Evolutionary conservation across 345 rosid genomes (phyloP).

Genomic region (Brassica rapa): DNA sequence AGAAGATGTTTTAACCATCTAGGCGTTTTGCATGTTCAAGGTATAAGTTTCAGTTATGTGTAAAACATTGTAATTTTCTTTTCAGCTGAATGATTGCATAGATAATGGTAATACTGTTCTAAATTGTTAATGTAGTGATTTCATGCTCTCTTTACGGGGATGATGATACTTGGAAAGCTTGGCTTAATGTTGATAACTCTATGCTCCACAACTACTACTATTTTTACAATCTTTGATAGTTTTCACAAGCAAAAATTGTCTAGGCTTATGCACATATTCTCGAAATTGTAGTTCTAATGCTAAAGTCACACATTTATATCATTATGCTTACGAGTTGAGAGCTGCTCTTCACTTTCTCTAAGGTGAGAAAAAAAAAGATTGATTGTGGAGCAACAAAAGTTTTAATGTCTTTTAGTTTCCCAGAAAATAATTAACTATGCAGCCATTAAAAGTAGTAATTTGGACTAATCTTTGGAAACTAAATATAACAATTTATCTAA

Average conservation of each 20-base stretch:
- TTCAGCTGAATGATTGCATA: conserved; percentile 15
- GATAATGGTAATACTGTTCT: neutral
- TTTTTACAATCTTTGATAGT: neutral
- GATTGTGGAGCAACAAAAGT: too few species aligned
- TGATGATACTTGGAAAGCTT: conserved; percentile 95
- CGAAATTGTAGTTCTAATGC: neutral
- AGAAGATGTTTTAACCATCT: too few species aligned
- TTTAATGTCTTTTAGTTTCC: too few species aligned
- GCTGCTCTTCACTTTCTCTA: too few species aligned
- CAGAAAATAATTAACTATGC: too few species aligned
- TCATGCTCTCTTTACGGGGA: conserved; percentile 94
- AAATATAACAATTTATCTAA: too few species aligned
- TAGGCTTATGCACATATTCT: neutral
- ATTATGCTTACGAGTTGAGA: too few species aligned
- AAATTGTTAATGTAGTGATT: conserved; percentile 60
- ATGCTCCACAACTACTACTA: too few species aligned
- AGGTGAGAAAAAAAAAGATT: too few species aligned
- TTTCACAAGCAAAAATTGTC: neutral
- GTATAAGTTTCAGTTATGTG: conserved; percentile 29
- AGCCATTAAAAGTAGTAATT: too few species aligned
- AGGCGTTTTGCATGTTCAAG: conserved; percentile 1
- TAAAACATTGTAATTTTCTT: conserved; percentile 1
- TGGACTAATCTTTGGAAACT: too few species aligned
- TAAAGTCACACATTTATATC: too few species aligned
- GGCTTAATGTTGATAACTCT: conserved; percentile 80